Percentiles rank a stretch among this genome's conserved stretches.
phyloP scores from a whole-genome alignment of 306 rosid species.

The Biancaea sappan region DNA sequence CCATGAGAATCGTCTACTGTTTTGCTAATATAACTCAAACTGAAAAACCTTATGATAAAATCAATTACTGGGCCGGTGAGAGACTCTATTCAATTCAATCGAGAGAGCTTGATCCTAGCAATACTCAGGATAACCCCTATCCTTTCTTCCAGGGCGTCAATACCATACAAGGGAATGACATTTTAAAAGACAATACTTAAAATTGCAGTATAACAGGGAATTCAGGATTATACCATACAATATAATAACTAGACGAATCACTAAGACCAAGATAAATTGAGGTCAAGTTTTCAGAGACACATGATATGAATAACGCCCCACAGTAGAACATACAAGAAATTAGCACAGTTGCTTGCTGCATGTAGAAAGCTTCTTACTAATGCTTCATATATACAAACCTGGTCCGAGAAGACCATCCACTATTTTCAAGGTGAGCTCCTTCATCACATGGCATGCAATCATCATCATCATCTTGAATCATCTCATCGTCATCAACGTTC shows the following conservation, averaged over 20 bases:
- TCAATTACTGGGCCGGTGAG: background rate
- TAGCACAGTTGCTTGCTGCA: slow-evolving; percentile 11
- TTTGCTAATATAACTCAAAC: slow-evolving; percentile 7
- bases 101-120: background rate
- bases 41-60: slow-evolving; percentile 14
- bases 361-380: background rate
- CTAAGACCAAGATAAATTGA: background rate
- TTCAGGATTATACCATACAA: background rate
- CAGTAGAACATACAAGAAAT: background rate
- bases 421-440: slow-evolving; percentile 77
- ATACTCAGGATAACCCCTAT: background rate
- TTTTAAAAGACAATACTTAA: background rate
- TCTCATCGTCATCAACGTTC: slow-evolving; percentile 88
- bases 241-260: slow-evolving; percentile 3
- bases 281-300: background rate
- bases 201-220: slow-evolving; percentile 6
- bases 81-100: background rate
- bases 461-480: slow-evolving; percentile 67
- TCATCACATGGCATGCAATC: slow-evolving; percentile 56
- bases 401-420: slow-evolving; percentile 99
- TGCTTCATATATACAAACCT: slow-evolving; percentile 58
- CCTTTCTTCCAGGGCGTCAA: background rate
- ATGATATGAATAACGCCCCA: slow-evolving; percentile 9
- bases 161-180: background rate
- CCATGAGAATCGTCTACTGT: background rate